phyloP scores from a whole-genome alignment of 2,329 filamentous ascomycete genomes.

The Fusarium sp. region DNA sequence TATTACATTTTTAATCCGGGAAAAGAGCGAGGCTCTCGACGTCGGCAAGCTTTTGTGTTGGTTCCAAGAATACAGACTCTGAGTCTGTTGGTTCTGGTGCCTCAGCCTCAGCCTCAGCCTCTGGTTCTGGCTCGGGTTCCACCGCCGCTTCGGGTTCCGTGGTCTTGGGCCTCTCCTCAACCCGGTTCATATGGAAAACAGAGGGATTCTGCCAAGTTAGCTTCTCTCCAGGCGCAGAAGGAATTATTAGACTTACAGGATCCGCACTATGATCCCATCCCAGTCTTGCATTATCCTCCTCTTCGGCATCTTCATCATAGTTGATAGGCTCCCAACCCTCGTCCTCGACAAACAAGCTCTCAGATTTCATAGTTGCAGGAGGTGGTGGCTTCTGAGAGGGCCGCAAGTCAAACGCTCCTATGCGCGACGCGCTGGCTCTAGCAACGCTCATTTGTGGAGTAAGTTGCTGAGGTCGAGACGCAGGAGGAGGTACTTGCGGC shows the following conservation, averaged over 20 bases:
- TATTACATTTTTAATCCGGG: constrained; percentile 45
- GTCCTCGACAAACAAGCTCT: constrained; percentile 78
- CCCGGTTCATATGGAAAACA: constrained; percentile 54
- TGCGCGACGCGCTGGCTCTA: constrained; percentile 48
- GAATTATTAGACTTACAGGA: constrained; percentile 56
- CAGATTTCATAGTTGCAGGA: constrained; percentile 65
- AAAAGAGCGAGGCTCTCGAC: constrained; percentile 60
- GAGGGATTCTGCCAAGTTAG: constrained; percentile 55
- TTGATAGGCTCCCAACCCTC: constrained; percentile 76
- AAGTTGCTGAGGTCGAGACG: constrained; percentile 43
- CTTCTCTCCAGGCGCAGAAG: constrained; percentile 4
- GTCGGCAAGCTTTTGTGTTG: constrained; percentile 77
- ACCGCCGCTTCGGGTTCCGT: constrained; percentile 12
- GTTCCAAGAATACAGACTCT: constrained; percentile 60
- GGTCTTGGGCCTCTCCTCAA: constrained; percentile 40
- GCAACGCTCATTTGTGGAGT: constrained; percentile 48
- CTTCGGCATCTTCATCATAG: constrained; percentile 67
- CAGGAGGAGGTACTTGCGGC: constrained; percentile 37
- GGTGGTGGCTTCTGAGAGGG: constrained; percentile 63
- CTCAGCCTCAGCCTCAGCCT: neutral
- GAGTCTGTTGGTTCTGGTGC: constrained; percentile 39
- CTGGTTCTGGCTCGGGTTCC: constrained; percentile 1
- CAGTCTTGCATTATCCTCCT: constrained; percentile 70
- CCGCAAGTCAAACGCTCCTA: constrained; percentile 56
- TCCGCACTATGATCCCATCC: constrained; percentile 77